Percentiles rank a stretch among this genome's conserved stretches.
Conservation (phyloP, 805 yeast species). For the Yarrowia hollandica region DNA sequence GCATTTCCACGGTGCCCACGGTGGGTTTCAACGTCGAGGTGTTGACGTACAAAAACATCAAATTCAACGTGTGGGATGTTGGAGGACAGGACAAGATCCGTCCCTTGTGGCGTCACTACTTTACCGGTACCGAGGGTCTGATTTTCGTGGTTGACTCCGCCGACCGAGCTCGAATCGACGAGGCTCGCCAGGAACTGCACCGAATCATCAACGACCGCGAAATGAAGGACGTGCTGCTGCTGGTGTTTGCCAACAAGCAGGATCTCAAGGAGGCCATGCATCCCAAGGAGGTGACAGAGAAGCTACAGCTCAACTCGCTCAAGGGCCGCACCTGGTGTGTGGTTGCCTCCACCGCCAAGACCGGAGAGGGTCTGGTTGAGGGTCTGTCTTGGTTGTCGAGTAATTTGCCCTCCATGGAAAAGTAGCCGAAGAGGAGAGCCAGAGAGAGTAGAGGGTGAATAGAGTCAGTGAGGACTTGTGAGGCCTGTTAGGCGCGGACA, state of each 20-base stretch:
- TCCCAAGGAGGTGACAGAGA: constrained; percentile 77
- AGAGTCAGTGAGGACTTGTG: too few species aligned
- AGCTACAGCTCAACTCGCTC: constrained; percentile 61
- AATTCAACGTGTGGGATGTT: constrained; percentile 90
- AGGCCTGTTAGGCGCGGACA: too few species aligned
- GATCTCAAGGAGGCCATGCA: constrained; percentile 70
- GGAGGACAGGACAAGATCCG: constrained; percentile 94
- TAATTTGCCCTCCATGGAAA: constrained; percentile 47
- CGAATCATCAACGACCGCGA: constrained; percentile 81
- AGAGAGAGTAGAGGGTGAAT: too few species aligned
- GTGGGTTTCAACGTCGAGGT: constrained; percentile 93
- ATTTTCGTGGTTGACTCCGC: constrained; percentile 87
- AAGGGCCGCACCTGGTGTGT: constrained; percentile 84
- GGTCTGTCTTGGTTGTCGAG: constrained; percentile 83
- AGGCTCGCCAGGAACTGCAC: constrained; percentile 73
- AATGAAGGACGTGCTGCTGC: constrained; percentile 72
- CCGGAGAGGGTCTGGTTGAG: constrained; percentile 87
- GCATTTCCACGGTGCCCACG: constrained; percentile 82
- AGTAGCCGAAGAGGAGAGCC: constrained; percentile 23
- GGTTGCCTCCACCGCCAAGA: constrained; percentile 84
- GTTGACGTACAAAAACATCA: constrained; percentile 74
- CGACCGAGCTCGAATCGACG: constrained; percentile 69
- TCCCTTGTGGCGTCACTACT: constrained; percentile 94
- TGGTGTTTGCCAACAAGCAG: constrained; percentile 88
- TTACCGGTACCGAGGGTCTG: constrained; percentile 87